Evolutionary conservation across 1,284 basidiomycete species (phyloP).

Genomic region (Apiotrichum montevideense): DNA sequence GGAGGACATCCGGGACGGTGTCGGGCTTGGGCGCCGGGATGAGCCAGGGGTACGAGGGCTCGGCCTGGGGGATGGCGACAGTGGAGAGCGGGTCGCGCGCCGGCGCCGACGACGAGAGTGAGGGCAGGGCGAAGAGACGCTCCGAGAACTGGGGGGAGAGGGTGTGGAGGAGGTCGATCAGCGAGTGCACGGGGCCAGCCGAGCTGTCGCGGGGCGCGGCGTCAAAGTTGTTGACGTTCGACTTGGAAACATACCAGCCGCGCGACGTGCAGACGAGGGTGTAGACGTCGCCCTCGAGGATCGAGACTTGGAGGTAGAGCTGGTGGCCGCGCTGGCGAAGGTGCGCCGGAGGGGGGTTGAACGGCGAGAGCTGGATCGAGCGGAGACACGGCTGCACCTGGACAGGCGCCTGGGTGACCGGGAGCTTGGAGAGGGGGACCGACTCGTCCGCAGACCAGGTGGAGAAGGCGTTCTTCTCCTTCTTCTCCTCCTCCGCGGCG

Average conservation of each 20-base stretch:
- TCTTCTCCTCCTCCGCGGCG: slow-evolving; percentile 23
- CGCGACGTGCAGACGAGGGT: slow-evolving; percentile 52
- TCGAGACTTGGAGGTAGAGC: slow-evolving; percentile 53
- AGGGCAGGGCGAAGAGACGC: slow-evolving; percentile 39
- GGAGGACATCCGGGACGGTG: slow-evolving; percentile 50
- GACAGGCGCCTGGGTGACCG: slow-evolving; percentile 39
- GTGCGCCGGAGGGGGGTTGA: slow-evolving; percentile 56
- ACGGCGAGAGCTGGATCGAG: slow-evolving; percentile 52
- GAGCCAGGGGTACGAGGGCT: slow-evolving; percentile 54
- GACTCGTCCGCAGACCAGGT: slow-evolving; percentile 40
- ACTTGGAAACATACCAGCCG: slow-evolving; percentile 54
- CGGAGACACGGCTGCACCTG: slow-evolving; percentile 45
- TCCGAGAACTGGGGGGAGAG: slow-evolving; percentile 47
- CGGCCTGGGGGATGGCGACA: slow-evolving; percentile 52
- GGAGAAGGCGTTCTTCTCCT: slow-evolving; percentile 44
- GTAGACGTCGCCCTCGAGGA: slow-evolving; percentile 54
- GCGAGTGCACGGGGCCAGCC: slow-evolving; percentile 46
- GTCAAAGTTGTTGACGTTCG: slow-evolving; percentile 48
- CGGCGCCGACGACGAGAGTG: slow-evolving; percentile 29
- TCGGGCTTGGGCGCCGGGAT: slow-evolving; percentile 41
- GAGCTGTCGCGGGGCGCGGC: slow-evolving; percentile 44
- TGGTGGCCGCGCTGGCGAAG: slow-evolving; percentile 53
- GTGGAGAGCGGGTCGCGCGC: slow-evolving; percentile 46
- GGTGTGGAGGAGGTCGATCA: slow-evolving; percentile 53
- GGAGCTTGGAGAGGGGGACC: slow-evolving; percentile 35